These are phyloP conservation scores for Chalaropsis thielavioides DNA, from an alignment of 2,329 filamentous ascomycete genomes.

Conservation along the genomic window DNA sequence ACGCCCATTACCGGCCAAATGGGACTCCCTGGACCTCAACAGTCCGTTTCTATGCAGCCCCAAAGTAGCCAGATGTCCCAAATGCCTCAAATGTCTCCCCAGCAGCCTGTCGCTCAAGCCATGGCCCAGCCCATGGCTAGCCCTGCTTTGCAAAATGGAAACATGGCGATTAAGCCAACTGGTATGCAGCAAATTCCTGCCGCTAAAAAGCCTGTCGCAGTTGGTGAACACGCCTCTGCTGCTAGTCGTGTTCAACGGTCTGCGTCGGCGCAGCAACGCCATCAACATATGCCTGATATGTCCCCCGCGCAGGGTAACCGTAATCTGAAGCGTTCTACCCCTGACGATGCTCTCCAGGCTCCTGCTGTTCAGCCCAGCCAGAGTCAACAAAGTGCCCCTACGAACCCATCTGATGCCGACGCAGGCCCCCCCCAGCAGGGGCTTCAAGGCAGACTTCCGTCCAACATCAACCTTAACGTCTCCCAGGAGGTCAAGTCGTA, in stretches of 20 bases:
- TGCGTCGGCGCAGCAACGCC: slow-evolving; percentile 1
- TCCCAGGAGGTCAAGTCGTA: neutral
- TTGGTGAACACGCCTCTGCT: neutral
- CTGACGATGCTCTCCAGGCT: slow-evolving; percentile 28
- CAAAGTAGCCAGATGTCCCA: slow-evolving; percentile 7
- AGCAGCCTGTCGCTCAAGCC: neutral
- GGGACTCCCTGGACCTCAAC: neutral
- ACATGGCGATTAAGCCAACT: slow-evolving; percentile 6
- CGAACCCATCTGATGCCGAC: neutral
- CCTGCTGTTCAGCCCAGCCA: neutral
- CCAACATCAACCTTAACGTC: neutral
- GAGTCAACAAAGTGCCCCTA: neutral
- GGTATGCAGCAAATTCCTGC: neutral
- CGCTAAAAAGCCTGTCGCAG: neutral
- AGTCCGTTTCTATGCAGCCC: neutral
- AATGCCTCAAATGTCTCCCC: slow-evolving; percentile 19
- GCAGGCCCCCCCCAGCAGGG: neutral
- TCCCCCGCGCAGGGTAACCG: slow-evolving; percentile 30
- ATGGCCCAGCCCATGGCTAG: neutral
- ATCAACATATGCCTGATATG: slow-evolving; percentile 20
- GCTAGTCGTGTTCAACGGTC: slow-evolving; percentile 23
- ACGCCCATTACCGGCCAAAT: slow-evolving; percentile 2
- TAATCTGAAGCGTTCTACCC: slow-evolving; percentile 37
- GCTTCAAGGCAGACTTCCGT: neutral
- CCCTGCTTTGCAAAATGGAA: slow-evolving; percentile 24